Percentiles rank a stretch among this genome's conserved stretches.
Evolutionary conservation across 1,284 basidiomycete species (phyloP).

Genomic region (Ceratorhiza oryzae-sativae): DNA sequence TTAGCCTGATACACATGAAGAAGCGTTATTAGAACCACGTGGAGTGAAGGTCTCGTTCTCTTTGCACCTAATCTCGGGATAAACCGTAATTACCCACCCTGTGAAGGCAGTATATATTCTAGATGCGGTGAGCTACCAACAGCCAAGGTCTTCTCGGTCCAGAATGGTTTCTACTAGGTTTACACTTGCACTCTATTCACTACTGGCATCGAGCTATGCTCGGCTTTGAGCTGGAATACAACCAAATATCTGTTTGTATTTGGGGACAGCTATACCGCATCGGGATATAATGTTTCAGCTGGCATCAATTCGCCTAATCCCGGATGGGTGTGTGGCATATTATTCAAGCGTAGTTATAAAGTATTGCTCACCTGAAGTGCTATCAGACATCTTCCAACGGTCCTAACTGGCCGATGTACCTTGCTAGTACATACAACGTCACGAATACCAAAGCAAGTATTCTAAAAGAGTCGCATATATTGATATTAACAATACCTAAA

Average conservation of each 20-base stretch:
- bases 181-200: not conserved
- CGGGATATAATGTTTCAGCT: slow-evolving; percentile 65
- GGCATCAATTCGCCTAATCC: slow-evolving; percentile 63
- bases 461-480: slow-evolving; percentile 11
- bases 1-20: not conserved
- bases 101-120: not conserved
- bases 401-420: slow-evolving; percentile 66
- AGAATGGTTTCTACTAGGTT: slow-evolving; percentile 16
- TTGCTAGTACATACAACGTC: slow-evolving; percentile 65
- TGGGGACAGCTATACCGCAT: slow-evolving; percentile 55
- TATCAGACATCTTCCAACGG: slow-evolving; percentile 66
- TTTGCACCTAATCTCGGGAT: not conserved
- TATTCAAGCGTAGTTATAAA: not conserved
- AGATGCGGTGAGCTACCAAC: not conserved
- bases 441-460: slow-evolving; percentile 59
- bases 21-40: not conserved
- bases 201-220: slow-evolving; percentile 14
- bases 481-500: not conserved
- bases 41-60: not conserved
- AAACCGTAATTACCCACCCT: not conserved
- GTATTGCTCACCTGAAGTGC: not conserved
- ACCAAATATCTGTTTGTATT: slow-evolving; percentile 50
- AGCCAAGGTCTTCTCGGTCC: not conserved
- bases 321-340: slow-evolving; percentile 56
- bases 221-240: slow-evolving; percentile 53